Evolutionary conservation across 2,329 filamentous ascomycete species (phyloP).

Genomic region (Ophiostoma ulmi): DNA sequence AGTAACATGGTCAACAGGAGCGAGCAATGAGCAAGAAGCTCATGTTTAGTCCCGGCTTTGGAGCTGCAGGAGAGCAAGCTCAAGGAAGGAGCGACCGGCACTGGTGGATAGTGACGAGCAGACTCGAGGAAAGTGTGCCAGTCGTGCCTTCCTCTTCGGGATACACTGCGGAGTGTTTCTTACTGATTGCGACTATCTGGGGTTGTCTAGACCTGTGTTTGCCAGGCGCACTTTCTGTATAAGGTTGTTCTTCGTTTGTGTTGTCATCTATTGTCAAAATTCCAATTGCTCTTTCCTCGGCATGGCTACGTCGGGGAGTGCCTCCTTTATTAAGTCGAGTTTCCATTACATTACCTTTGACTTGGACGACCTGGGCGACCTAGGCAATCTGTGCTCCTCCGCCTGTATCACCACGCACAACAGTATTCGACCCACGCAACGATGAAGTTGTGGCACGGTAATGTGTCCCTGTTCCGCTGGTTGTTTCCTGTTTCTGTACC

Average conservation of each 20-base stretch:
- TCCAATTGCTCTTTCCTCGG: background rate
- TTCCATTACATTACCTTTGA: background rate
- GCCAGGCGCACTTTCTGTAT: background rate
- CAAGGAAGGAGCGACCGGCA: constrained; percentile 17
- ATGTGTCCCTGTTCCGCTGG: background rate
- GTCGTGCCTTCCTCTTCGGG: constrained; percentile 19
- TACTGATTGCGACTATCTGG: background rate
- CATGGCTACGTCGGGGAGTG: background rate
- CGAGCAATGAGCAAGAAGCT: background rate
- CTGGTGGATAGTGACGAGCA: background rate
- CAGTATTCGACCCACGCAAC: constrained; percentile 4
- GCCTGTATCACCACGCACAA: constrained; percentile 13
- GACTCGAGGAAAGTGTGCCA: background rate
- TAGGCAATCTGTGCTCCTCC: background rate
- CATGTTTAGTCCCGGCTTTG: background rate
- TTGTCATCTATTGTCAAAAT: background rate
- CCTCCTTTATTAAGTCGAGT: background rate
- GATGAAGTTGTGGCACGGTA: constrained; percentile 7
- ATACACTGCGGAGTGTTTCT: background rate
- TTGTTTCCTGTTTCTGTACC: constrained; percentile 2
- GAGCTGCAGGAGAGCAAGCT: background rate
- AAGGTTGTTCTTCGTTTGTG: background rate
- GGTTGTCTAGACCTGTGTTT: background rate
- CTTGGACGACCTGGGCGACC: background rate
- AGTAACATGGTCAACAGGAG: background rate